phyloP scores from a whole-genome alignment of 1,284 basidiomycete genomes.

The Stereum hirsutum region DNA sequence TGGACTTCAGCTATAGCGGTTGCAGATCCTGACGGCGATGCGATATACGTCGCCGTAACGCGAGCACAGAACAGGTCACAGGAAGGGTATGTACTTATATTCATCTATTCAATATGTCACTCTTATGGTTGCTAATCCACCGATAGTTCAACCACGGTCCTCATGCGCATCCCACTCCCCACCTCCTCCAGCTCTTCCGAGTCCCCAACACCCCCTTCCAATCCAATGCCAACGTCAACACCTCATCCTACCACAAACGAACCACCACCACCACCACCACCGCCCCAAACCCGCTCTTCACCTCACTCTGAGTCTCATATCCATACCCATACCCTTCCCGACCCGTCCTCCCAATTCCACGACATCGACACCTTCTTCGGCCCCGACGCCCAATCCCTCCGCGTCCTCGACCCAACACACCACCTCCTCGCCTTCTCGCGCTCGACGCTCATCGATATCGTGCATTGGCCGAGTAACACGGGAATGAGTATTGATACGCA shows the following conservation, averaged over 20 bases:
- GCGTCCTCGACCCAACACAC: slow-evolving; percentile 22
- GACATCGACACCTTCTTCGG: slow-evolving; percentile 7
- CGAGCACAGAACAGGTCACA: slow-evolving; percentile 4
- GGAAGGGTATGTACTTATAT: not conserved
- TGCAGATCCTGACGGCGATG: slow-evolving; percentile 13
- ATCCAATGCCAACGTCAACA: too few relatives aligned
- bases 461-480: slow-evolving; percentile 20
- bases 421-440: slow-evolving; percentile 23
- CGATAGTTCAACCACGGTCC: not conserved
- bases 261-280: slow-evolving; percentile 4
- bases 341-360: slow-evolving; percentile 12
- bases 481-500: slow-evolving; percentile 14
- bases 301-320: not conserved
- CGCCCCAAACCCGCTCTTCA: not conserved
- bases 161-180: slow-evolving; percentile 9
- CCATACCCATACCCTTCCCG: not conserved
- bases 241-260: not conserved
- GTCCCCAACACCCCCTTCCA: too few relatives aligned
- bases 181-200: not conserved
- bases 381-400: slow-evolving; percentile 17
- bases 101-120: not conserved
- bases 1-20: slow-evolving; percentile 22
- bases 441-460: slow-evolving; percentile 20
- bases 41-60: slow-evolving; percentile 13
- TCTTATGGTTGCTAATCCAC: not conserved